Conservation (phyloP, 2,329 filamentous ascomycete genomes). For the Teratosphaeria nubilosa region DNA sequence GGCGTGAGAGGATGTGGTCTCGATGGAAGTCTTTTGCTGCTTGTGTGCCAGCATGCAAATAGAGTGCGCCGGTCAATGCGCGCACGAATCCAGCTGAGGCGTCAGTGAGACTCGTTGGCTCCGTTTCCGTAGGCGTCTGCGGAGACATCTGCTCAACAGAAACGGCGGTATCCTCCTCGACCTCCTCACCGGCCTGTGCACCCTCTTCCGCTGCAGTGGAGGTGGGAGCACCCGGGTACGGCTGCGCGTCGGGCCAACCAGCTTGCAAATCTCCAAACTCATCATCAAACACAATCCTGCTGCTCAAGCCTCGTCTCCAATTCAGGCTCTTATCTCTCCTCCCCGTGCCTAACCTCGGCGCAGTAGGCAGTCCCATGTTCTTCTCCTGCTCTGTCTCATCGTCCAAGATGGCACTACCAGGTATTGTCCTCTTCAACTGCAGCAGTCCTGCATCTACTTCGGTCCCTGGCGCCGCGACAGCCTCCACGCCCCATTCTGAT, state of each 20-base stretch:
- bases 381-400: slow-evolving; percentile 19
- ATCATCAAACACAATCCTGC: slow-evolving; percentile 70
- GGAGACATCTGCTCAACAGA: background rate
- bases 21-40: slow-evolving; percentile 74
- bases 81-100: slow-evolving; percentile 71
- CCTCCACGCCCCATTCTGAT: slow-evolving; percentile 83
- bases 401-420: slow-evolving; percentile 30
- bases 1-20: slow-evolving; percentile 59
- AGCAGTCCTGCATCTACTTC: slow-evolving; percentile 88
- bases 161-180: background rate
- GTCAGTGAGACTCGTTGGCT: slow-evolving; percentile 38
- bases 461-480: slow-evolving; percentile 72
- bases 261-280: slow-evolving; percentile 63
- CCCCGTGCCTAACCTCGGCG: slow-evolving; percentile 1
- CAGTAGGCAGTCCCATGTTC: slow-evolving; percentile 18
- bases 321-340: slow-evolving; percentile 37
- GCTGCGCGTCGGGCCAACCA: slow-evolving; percentile 18
- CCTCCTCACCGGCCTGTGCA: background rate
- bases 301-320: slow-evolving; percentile 62
- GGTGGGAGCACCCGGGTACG: slow-evolving; percentile 13
- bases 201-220: slow-evolving; percentile 1
- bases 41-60: slow-evolving; percentile 70
- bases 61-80: slow-evolving; percentile 73
- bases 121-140: slow-evolving; percentile 6
- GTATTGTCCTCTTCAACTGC: slow-evolving; percentile 55